These are phyloP conservation scores for Amauroascus verrucosus DNA, from an alignment of 2,329 filamentous ascomycete species.

Conservation along the genomic window DNA sequence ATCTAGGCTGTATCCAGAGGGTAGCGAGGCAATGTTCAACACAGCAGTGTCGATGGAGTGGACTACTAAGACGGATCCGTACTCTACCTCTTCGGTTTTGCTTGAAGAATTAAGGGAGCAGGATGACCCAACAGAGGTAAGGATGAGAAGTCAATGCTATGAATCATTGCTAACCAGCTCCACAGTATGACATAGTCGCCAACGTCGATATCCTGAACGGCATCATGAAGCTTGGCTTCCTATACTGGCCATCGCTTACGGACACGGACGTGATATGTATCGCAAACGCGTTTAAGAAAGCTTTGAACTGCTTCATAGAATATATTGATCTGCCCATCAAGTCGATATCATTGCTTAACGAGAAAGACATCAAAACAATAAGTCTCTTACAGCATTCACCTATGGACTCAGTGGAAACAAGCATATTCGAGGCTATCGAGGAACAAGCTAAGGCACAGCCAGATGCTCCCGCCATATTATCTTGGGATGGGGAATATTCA, in stretches of 20 bases:
- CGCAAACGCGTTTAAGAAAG: constrained; percentile 6
- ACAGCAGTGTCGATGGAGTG: constrained; percentile 13
- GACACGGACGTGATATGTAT: constrained; percentile 6
- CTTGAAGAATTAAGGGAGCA: constrained; percentile 12
- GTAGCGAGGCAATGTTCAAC: constrained; percentile 13
- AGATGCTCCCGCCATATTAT: constrained; percentile 17
- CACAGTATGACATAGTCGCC: constrained; percentile 11
- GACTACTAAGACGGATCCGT: constrained; percentile 8
- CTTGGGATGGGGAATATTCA: constrained; percentile 25
- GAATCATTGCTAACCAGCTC: neutral
- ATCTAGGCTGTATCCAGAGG: constrained; percentile 7
- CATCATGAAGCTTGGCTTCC: constrained; percentile 8
- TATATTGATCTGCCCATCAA: neutral
- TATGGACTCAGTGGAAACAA: neutral
- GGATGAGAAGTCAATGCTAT: neutral
- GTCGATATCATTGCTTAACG: constrained; percentile 4
- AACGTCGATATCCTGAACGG: constrained; percentile 11
- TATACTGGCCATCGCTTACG: constrained; percentile 12
- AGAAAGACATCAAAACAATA: neutral
- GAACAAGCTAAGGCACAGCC: constrained; percentile 4
- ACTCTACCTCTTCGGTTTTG: constrained; percentile 2
- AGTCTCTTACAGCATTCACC: constrained; percentile 12
- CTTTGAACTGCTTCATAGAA: constrained; percentile 7
- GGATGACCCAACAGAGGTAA: constrained; percentile 13
- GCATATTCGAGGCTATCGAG: constrained; percentile 5